These are phyloP conservation scores for Solanum appendiculatum DNA, from an alignment of 257 asterid species.

Conservation along the genomic window DNA sequence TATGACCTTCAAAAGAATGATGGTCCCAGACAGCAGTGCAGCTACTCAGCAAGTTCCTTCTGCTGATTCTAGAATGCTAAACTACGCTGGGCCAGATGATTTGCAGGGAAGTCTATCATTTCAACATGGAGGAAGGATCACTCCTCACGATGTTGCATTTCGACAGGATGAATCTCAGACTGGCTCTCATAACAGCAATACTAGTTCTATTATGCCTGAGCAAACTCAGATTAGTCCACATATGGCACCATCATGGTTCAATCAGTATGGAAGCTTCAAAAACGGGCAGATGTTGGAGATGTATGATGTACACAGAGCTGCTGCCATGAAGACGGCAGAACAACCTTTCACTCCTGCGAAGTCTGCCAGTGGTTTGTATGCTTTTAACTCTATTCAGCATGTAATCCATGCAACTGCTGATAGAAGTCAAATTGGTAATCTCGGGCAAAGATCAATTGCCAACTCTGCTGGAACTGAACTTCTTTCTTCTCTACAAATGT, in stretches of 20 bases:
- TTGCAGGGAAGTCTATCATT: conserved; percentile 23
- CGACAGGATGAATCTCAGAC: conserved; percentile 20
- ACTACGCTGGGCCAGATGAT: conserved; percentile 24
- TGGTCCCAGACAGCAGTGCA: conserved; percentile 34
- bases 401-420: conserved; percentile 22
- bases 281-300: conserved; percentile 42
- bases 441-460: conserved; percentile 20
- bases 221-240: conserved; percentile 48
- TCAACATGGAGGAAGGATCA: conserved; percentile 34
- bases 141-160: conserved; percentile 31
- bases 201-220: conserved; percentile 13
- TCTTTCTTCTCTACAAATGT: conserved; percentile 24
- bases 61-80: conserved; percentile 34
- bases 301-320: conserved; percentile 26
- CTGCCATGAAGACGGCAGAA: conserved; percentile 28
- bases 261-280: conserved; percentile 57
- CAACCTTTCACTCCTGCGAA: conserved; percentile 28
- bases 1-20: conserved; percentile 46
- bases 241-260: conserved; percentile 85
- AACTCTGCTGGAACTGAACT: conserved; percentile 17
- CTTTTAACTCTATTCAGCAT: conserved; percentile 33
- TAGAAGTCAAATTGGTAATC: conserved; percentile 19
- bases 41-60: conserved; percentile 27
- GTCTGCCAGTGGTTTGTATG: conserved; percentile 25
- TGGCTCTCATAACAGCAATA: not conserved